Conservation (phyloP, 176 grass and related monocot genomes). For the Neostapfia colusana region DNA sequence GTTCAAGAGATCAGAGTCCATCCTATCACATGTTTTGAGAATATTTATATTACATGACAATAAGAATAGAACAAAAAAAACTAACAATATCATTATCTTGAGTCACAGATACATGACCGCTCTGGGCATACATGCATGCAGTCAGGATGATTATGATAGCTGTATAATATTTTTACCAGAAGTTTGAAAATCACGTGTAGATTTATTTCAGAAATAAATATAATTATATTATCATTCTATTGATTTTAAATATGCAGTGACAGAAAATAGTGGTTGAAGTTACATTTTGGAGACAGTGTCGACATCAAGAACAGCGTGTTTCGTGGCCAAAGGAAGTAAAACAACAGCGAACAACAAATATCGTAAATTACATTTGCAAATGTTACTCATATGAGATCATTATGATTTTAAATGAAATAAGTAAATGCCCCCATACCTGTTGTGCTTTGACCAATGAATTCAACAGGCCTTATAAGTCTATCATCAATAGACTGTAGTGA, state of each 20-base stretch:
- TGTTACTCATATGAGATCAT: not conserved
- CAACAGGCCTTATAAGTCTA: slow-evolving; percentile 8
- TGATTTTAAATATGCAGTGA: not conserved
- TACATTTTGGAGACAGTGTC: not conserved
- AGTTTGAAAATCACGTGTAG: not conserved
- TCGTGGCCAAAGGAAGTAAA: not conserved
- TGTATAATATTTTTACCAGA: not conserved
- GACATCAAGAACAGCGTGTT: not conserved
- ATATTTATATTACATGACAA: not conserved
- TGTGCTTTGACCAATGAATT: slow-evolving; percentile 36
- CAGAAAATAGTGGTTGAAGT: not conserved
- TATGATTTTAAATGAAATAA: not conserved
- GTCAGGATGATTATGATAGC: not conserved
- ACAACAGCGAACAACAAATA: not conserved
- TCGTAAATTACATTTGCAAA: not conserved
- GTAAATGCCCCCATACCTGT: slow-evolving; percentile 1
- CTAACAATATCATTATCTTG: not conserved
- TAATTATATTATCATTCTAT: not conserved
- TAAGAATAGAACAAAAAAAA: not conserved
- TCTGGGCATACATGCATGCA: not conserved
- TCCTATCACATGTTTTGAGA: not conserved
- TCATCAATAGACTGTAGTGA: slow-evolving; percentile 14
- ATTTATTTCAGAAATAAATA: not conserved
- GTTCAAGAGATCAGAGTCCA: not conserved
- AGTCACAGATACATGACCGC: not conserved